Conservation (phyloP, 495 filamentous ascomycete genomes). For the Tuber magnatum region DNA sequence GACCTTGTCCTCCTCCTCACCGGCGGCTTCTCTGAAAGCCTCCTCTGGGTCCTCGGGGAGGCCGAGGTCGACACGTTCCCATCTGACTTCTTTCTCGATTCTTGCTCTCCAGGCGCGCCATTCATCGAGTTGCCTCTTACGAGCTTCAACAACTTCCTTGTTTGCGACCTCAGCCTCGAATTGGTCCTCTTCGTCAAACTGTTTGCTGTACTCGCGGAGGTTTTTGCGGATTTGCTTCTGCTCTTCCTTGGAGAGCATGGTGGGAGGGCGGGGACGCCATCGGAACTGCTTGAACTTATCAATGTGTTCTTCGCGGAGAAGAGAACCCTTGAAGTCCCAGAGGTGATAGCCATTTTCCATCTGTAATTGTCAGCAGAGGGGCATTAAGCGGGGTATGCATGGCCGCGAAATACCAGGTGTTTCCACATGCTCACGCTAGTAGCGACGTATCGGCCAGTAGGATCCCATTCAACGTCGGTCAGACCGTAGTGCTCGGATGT, state of each 20-base stretch:
- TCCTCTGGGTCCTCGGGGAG: constrained; percentile 47
- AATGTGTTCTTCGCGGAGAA: constrained; percentile 82
- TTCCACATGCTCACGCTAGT: constrained; percentile 91
- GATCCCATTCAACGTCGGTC: constrained; percentile 96
- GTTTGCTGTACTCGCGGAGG: constrained; percentile 85
- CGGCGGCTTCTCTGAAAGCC: constrained; percentile 40
- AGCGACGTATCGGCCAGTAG: constrained; percentile 86
- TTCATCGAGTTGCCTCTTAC: constrained; percentile 75
- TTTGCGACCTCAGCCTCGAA: constrained; percentile 87
- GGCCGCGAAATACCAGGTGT: constrained; percentile 62
- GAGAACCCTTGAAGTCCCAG: constrained; percentile 88
- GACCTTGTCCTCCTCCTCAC: constrained; percentile 69
- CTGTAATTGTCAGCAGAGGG: constrained; percentile 44
- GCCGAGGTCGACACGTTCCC: constrained; percentile 63
- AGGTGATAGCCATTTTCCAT: constrained; percentile 99
- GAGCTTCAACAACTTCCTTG: constrained; percentile 80
- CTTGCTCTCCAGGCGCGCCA: constrained; percentile 78
- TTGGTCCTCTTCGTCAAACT: constrained; percentile 91
- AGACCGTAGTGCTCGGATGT: constrained; percentile 92
- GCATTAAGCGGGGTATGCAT: background rate
- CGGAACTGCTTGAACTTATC: constrained; percentile 96
- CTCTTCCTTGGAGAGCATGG: constrained; percentile 84
- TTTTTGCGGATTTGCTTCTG: constrained; percentile 98
- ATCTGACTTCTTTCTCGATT: constrained; percentile 63
- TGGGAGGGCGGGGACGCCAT: constrained; percentile 87